Evolutionary conservation across 805 yeast species (phyloP).

Genomic region (Sungouiozyma ichnusensis): DNA sequence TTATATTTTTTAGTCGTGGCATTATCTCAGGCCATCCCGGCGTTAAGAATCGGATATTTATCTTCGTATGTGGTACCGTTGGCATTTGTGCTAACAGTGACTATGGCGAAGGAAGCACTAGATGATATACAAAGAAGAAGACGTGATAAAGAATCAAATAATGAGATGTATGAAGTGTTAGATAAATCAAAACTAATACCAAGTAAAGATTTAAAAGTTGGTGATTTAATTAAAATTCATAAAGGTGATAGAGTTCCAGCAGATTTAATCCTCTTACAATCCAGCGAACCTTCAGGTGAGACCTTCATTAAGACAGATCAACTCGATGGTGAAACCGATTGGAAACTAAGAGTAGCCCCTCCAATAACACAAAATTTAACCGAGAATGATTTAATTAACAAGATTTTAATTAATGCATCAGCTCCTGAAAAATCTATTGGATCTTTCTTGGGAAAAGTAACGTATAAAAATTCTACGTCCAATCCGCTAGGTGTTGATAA

Average conservation of each 20-base stretch:
- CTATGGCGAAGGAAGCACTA: slow-evolving; percentile 91
- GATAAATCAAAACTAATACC: slow-evolving; percentile 36
- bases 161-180: slow-evolving; percentile 68
- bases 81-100: slow-evolving; percentile 82
- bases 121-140: slow-evolving; percentile 88
- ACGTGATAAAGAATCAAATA: slow-evolving; percentile 82
- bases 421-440: slow-evolving; percentile 82
- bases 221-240: slow-evolving; percentile 69
- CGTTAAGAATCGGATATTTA: slow-evolving; percentile 81
- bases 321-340: slow-evolving; percentile 97
- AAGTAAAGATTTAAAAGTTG: slow-evolving; percentile 64
- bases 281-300: slow-evolving; percentile 76
- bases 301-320: slow-evolving; percentile 94
- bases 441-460: slow-evolving; percentile 63
- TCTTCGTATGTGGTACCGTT: slow-evolving; percentile 90
- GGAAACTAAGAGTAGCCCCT: slow-evolving; percentile 84
- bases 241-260: slow-evolving; percentile 90
- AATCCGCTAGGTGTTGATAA: slow-evolving; percentile 74
- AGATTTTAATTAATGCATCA: slow-evolving; percentile 54
- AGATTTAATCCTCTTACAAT: slow-evolving; percentile 74
- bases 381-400: slow-evolving; percentile 38
- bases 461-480: slow-evolving; percentile 44
- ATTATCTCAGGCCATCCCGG: slow-evolving; percentile 83
- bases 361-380: slow-evolving; percentile 56
- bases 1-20: slow-evolving; percentile 88